Percentiles rank a stretch among this genome's conserved stretches.
These are phyloP conservation scores for Amylostereum areolatum DNA, from an alignment of 1,284 basidiomycete genomes.

Conservation along the genomic window DNA sequence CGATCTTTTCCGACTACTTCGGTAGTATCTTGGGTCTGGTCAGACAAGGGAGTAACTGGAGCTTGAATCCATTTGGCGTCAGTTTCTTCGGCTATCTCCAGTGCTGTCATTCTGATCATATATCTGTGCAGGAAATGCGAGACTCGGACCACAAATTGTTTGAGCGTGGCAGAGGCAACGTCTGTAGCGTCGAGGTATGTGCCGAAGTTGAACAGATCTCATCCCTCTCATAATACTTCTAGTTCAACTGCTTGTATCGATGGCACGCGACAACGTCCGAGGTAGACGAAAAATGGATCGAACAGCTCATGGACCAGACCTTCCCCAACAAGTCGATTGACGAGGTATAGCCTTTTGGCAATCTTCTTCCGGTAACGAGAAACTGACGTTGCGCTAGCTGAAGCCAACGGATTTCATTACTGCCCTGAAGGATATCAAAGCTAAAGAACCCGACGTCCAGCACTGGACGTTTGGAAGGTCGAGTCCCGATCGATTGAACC, in stretches of 20 bases:
- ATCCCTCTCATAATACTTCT: constrained; percentile 2
- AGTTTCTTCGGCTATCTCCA: constrained; percentile 11
- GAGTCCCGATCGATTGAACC: constrained; percentile 15
- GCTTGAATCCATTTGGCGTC: constrained; percentile 61
- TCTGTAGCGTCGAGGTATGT: constrained; percentile 68
- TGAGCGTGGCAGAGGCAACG: constrained; percentile 71
- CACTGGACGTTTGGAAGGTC: constrained; percentile 69
- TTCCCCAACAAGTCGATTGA: constrained; percentile 53
- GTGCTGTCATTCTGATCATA: constrained; percentile 1
- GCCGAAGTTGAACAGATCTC: not conserved
- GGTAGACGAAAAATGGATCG: constrained; percentile 67
- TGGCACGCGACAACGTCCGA: constrained; percentile 75
- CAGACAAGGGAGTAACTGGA: constrained; percentile 65
- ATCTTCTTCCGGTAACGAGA: too few species aligned
- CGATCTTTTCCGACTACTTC: constrained; percentile 75
- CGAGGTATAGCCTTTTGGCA: constrained; percentile 15
- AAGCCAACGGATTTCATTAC: constrained; percentile 47
- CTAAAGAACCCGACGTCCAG: constrained; percentile 37
- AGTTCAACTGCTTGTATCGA: constrained; percentile 81
- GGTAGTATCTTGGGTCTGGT: constrained; percentile 69
- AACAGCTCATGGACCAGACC: constrained; percentile 37
- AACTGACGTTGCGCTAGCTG: too few species aligned
- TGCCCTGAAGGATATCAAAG: constrained; percentile 35
- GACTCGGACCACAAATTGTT: constrained; percentile 54
- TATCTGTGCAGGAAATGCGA: constrained; percentile 49